These are phyloP conservation scores for Pseudisothecium myosuroides DNA, from an alignment of 225 moss, liverwort and hornwort genomes.

Conservation along the genomic window DNA sequence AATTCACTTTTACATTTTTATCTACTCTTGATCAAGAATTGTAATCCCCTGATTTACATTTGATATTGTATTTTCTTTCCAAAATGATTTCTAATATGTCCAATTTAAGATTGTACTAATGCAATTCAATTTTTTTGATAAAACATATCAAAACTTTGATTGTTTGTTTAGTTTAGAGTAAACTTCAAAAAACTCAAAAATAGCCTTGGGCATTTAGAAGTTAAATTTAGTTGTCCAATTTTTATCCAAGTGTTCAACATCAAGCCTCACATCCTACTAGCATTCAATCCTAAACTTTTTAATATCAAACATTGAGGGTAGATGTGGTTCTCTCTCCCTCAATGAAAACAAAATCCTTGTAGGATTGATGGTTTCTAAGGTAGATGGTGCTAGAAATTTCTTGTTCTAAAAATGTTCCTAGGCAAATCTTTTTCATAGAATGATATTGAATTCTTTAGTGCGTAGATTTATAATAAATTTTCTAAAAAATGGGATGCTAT, in stretches of 20 bases:
- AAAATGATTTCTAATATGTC: not conserved
- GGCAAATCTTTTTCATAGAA: not conserved
- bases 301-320: not conserved
- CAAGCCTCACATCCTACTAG: not conserved
- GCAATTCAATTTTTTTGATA: not conserved
- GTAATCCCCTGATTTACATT: not conserved
- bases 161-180: not conserved
- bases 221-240: not conserved
- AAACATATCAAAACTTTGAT: not conserved
- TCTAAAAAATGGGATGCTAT: not conserved
- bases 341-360: not conserved
- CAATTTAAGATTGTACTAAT: not conserved
- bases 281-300: not conserved
- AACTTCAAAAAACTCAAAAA: not conserved
- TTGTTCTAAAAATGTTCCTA: not conserved
- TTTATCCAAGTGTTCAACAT: not conserved
- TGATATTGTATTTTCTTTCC: not conserved
- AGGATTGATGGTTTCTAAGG: not conserved
- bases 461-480: not conserved
- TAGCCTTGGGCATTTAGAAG: not conserved
- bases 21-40: not conserved
- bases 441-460: not conserved
- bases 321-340: not conserved
- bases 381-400: not conserved
- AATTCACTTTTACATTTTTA: not conserved